Base-by-base conservation (phyloP, 1,139 yeast species). In the Kodamaea anthophila region DNA sequence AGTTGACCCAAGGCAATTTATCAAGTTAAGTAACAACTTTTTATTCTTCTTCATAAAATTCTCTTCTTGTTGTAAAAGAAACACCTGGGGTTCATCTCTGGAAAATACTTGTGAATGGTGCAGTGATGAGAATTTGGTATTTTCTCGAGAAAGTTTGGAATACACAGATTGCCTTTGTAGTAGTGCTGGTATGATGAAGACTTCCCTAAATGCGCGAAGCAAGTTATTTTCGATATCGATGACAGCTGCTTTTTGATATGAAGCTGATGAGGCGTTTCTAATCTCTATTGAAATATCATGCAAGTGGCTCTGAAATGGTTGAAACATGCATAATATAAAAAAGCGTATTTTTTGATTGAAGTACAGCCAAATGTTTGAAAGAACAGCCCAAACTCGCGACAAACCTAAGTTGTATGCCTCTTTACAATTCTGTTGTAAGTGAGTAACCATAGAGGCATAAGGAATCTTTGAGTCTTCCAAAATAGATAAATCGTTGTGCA, bases 271-370 rank as follows among this genome's bases (percentile, higher is more conserved):
- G 12, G 26, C 21, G 16, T 33, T 36, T 10, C 30, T 30, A 10
- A 32, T 34, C 15, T 42, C 44, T 1, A 38, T 29, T 4, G 45
- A 40, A 5, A 46, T 29, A 12, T 54, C 49, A 10, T 47, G 41
- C 13, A 48, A 39, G 32, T 43, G 39, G 13, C 42, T 46, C 31
- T 57, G 58, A 9, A 63, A 40, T 1, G 62, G 58, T 14, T 50
- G 51, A 32, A 64, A 61, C 16, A 58, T 47, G 13, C 51, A 47
- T 13, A 59, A 28, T 8, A 63, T 19, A 23, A 40, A 51, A 33
- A 42, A 63, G 13, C 64, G 37, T 3, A 64, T 51, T 21, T 50
- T 52, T 16, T 41, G 40, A 32, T 60, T 55, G 40, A 64, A 65
- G 31, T 55, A 60, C 5, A 32, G 16, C 70, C 70, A 65, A 18